Base-by-base conservation (phyloP, 306 rosid species). In the Sechiopsis laciniata region DNA sequence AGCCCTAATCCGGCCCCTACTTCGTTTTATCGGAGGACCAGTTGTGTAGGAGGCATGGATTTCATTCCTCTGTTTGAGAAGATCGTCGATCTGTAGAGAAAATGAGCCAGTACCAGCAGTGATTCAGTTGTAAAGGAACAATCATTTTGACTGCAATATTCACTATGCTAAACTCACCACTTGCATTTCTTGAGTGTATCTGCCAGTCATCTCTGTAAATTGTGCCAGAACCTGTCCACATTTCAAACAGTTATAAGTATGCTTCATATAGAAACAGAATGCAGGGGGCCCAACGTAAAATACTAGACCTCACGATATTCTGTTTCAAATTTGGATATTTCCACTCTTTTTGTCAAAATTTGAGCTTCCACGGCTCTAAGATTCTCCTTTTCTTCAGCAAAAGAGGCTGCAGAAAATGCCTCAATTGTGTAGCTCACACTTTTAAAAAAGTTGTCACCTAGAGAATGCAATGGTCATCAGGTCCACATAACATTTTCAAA, bases 361-460 rank as follows among this genome's bases (percentile, higher is more conserved):
- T 87, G 85, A 82, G 90, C 82, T 85, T 95, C 99, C 55, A 95
- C 81, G 6, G 76, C 79, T 78, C 95, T 84, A 71, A 95, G 84
- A 67, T 77, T 85, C 50, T 86, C 93, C 84, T 91, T 95, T 79
- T 95, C 93, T 87, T 87, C 86, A 13, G 54, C 19, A 77, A 89
- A 91, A 26, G 89, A 85, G 29, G 87, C 89, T 37, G 96, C 96
- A 85, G 90, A 85, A 15, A 95, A 80, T 55, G 86, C 91, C 82
- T 95, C 99, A 63, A 95, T 86, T 2, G 93, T 88, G 87, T 95
- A 95, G 85, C 82, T 91, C 72, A 89, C 97, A 81, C 97, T 91
- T 84, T 84, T 95, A 64, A 95, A 95, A 80, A 95, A 95, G 77
- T 95, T 95, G 92, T 95, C 99, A 58, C 99, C 99, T 95, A 77